Evolutionary conservation across 345 rosid genomes (phyloP).

Genomic region (Crucihimalaya himalaica): DNA sequence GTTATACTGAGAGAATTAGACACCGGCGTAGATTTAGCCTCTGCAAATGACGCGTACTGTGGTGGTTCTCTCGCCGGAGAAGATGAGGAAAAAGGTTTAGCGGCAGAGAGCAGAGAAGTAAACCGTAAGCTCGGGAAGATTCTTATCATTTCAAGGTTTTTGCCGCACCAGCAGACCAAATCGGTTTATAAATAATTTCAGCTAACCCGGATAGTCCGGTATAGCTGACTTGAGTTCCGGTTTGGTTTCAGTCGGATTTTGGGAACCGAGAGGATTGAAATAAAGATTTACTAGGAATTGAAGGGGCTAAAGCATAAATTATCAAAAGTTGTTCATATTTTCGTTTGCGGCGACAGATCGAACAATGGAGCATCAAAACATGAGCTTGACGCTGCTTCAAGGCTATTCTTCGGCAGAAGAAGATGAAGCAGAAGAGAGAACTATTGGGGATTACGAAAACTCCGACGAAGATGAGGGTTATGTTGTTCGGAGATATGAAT

Average conservation of each 20-base stretch:
- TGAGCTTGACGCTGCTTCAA: constrained; percentile 86
- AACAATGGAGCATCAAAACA: constrained; percentile 12
- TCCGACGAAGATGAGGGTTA: constrained; percentile 46
- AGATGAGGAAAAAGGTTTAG: constrained; percentile 28
- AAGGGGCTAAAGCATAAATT: constrained; percentile 26
- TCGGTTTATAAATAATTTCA: constrained; percentile 27
- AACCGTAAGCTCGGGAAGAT: constrained; percentile 29
- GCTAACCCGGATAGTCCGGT: constrained; percentile 19
- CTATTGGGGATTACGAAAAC: constrained; percentile 35
- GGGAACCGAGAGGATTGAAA: neutral
- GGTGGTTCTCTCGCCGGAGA: constrained; percentile 38
- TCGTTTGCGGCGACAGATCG: constrained; percentile 25
- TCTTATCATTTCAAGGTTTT: constrained; percentile 43
- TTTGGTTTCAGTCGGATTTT: constrained; percentile 1
- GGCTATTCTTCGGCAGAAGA: constrained; percentile 89
- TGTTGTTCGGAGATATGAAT: constrained; percentile 39
- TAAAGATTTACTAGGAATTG: neutral
- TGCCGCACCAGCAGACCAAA: constrained; percentile 23
- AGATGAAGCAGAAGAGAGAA: constrained; percentile 50
- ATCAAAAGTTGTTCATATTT: constrained; percentile 11
- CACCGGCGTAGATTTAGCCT: neutral
- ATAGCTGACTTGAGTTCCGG: neutral
- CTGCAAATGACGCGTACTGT: neutral
- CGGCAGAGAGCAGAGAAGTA: constrained; percentile 30
- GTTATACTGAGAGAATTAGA: constrained; percentile 8